Evolutionary conservation across 1,139 yeast species (phyloP).

Genomic region (Zygosaccharomyces sapae): DNA sequence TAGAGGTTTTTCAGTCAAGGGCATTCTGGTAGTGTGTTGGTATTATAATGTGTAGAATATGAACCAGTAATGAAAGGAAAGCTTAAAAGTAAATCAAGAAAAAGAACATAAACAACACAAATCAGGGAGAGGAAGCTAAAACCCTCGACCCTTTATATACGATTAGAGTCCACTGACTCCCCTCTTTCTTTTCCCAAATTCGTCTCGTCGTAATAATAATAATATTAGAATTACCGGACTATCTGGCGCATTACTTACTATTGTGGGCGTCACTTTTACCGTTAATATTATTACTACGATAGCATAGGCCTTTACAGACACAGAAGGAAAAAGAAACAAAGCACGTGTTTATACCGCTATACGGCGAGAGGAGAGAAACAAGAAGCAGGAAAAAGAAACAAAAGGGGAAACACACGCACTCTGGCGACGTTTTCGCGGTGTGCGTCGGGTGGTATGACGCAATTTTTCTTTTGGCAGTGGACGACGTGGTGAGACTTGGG

Average conservation of each 20-base stretch:
- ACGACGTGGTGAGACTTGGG: background rate
- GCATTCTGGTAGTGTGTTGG: slow-evolving; percentile 20
- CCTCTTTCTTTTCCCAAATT: background rate
- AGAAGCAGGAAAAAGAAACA: slow-evolving; percentile 1
- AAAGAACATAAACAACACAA: background rate
- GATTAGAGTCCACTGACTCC: background rate
- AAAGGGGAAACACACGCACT: background rate
- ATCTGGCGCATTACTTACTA: background rate
- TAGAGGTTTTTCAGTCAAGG: slow-evolving; percentile 30
- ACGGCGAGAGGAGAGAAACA: background rate
- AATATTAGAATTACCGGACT: too few relatives aligned
- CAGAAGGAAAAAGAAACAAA: slow-evolving; percentile 1
- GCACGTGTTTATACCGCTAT: background rate
- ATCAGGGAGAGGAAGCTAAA: background rate
- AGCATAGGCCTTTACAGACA: background rate
- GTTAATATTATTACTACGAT: background rate
- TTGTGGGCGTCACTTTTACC: background rate
- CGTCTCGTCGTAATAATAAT: background rate
- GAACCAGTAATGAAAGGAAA: background rate
- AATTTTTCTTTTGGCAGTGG: background rate
- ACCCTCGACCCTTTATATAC: background rate
- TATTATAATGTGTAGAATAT: background rate
- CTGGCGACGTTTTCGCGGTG: background rate
- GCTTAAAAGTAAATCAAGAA: background rate
- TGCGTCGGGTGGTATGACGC: background rate